A percentile compares a stretch with the other conserved stretches of the same genome.
Evolutionary conservation across 2,329 filamentous ascomycete species (phyloP).

Genomic region (Fusarium virguliforme): DNA sequence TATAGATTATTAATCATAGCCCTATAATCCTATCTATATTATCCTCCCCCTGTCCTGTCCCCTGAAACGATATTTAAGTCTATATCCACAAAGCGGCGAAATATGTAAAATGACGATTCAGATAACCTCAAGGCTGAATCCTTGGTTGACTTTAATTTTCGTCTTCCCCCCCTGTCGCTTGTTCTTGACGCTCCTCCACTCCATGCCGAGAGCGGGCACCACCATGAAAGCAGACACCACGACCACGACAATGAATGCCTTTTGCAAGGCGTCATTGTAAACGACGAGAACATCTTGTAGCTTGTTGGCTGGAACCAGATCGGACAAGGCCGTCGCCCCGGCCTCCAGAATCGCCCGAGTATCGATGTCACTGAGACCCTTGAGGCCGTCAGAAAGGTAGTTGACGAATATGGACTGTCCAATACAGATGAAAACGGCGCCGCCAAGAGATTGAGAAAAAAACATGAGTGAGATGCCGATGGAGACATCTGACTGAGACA

Average conservation of each 20-base stretch:
- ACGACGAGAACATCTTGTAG: slow-evolving; percentile 16
- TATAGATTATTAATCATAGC: neutral
- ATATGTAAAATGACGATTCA: too few relatives aligned
- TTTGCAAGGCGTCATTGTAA: slow-evolving; percentile 27
- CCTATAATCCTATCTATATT: neutral
- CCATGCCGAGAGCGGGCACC: slow-evolving; percentile 23
- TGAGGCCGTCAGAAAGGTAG: slow-evolving; percentile 15
- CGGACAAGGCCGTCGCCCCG: neutral
- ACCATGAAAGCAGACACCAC: slow-evolving; percentile 22
- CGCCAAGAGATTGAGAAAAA: slow-evolving; percentile 23
- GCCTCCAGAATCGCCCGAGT: neutral
- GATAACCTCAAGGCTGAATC: neutral
- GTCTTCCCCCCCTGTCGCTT: slow-evolving; percentile 15
- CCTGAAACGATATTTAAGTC: neutral
- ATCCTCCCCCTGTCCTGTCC: too few relatives aligned
- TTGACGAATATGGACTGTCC: slow-evolving; percentile 28
- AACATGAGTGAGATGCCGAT: slow-evolving; percentile 55
- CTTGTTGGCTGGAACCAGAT: neutral
- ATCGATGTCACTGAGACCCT: neutral
- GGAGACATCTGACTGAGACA: slow-evolving; percentile 63
- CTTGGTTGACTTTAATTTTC: neutral
- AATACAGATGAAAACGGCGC: slow-evolving; percentile 26
- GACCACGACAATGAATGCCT: slow-evolving; percentile 23
- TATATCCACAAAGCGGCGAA: neutral
- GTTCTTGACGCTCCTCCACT: slow-evolving; percentile 41